phyloP scores from a whole-genome alignment of 2,329 filamentous ascomycete genomes.

The Pezizomycotina sp. region DNA sequence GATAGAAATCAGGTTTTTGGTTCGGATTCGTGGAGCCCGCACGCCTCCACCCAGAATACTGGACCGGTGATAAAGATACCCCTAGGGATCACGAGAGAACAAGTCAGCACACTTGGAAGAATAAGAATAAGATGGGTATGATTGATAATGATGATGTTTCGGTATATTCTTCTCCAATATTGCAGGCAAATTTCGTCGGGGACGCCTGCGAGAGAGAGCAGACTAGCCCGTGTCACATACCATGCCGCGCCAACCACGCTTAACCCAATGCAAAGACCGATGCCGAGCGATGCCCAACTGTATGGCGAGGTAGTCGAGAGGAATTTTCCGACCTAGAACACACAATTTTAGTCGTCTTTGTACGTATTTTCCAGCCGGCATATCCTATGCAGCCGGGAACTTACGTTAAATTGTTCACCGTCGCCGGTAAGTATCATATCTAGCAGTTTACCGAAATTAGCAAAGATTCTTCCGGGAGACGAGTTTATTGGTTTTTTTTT shows the following conservation, averaged over 20 bases:
- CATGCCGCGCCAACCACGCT: constrained; percentile 96
- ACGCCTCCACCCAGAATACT: constrained; percentile 95
- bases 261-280: constrained; percentile 83
- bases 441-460: too few species aligned
- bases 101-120: constrained; percentile 10
- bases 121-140: background rate
- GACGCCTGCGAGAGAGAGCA: constrained; percentile 4
- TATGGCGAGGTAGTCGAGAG: constrained; percentile 88
- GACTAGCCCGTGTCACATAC: constrained; percentile 37
- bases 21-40: constrained; percentile 89
- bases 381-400: constrained; percentile 25
- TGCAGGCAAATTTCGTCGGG: background rate
- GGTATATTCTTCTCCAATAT: too few species aligned
- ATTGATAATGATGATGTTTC: constrained; percentile 1
- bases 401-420: constrained; percentile 87
- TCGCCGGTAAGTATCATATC: constrained; percentile 98
- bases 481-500: too few species aligned
- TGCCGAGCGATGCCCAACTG: constrained; percentile 80
- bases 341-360: constrained; percentile 25
- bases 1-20: constrained; percentile 98
- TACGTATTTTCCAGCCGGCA: background rate
- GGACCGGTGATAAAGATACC: constrained; percentile 98
- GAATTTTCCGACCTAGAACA: constrained; percentile 64
- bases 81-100: constrained; percentile 38
- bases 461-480: too few species aligned